Evolutionary conservation across 768 basidiomycete species (phyloP).

Genomic region (Tulasnella calospora): DNA sequence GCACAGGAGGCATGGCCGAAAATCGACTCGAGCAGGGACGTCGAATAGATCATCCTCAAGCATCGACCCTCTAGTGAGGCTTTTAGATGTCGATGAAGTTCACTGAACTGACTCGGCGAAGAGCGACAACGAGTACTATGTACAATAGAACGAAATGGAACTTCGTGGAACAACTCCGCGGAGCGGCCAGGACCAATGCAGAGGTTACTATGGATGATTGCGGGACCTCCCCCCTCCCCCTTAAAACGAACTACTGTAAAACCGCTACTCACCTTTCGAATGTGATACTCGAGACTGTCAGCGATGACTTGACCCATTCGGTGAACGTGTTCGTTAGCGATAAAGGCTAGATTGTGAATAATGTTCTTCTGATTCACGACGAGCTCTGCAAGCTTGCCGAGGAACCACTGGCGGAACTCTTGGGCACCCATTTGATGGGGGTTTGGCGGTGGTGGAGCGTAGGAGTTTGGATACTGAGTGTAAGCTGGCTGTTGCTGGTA

Average conservation of each 20-base stretch:
- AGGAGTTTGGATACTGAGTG: slow-evolving; percentile 16
- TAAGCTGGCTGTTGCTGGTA: slow-evolving; percentile 21
- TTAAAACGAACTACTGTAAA: background rate
- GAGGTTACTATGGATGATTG: background rate
- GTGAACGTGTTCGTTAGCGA: slow-evolving; percentile 73
- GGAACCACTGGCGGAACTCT: slow-evolving; percentile 73
- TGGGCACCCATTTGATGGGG: slow-evolving; percentile 49
- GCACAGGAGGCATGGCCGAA: slow-evolving; percentile 2
- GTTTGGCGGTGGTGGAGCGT: slow-evolving; percentile 27
- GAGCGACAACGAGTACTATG: background rate
- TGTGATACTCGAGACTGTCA: slow-evolving; percentile 77
- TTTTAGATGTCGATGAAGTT: background rate
- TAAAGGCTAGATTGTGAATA: slow-evolving; percentile 87
- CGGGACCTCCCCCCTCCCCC: background rate
- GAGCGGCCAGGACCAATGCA: background rate
- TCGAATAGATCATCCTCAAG: background rate
- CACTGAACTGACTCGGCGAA: slow-evolving; percentile 3
- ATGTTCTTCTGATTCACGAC: slow-evolving; percentile 92
- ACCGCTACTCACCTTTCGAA: slow-evolving; percentile 74
- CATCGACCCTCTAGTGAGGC: background rate
- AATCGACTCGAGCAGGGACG: background rate
- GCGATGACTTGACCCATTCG: slow-evolving; percentile 75
- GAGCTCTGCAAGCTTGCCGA: slow-evolving; percentile 66
- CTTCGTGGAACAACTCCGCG: background rate
- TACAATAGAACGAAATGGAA: background rate